Evolutionary conservation across 1,139 yeast genomes (phyloP).

Genomic region (Zygosaccharomyces sapae): DNA sequence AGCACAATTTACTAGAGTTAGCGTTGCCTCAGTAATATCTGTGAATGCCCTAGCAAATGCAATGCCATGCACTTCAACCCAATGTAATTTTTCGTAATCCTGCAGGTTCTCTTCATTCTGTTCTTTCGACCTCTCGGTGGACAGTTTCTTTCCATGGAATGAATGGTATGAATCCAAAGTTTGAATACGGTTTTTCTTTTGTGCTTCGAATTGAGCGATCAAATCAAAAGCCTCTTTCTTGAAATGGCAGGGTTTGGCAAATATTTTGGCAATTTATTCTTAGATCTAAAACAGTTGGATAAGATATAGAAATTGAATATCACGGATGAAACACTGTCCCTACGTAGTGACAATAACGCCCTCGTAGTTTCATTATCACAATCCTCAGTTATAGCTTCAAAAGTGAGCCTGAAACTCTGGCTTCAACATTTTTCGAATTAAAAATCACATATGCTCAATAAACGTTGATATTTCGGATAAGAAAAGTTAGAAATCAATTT

Average conservation of each 20-base stretch:
- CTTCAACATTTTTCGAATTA: conserved; percentile 45
- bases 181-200: conserved; percentile 10
- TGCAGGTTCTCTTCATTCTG: conserved; percentile 12
- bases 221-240: conserved; percentile 44
- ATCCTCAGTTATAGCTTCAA: conserved; percentile 46
- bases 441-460: conserved; percentile 40
- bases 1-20: conserved; percentile 38
- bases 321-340: conserved; percentile 47
- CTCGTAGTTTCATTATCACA: conserved; percentile 38
- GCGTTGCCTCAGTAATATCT: conserved; percentile 43
- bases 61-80: conserved; percentile 48
- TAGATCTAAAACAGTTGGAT: conserved; percentile 42
- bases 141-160: background rate
- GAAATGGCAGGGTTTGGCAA: conserved; percentile 45
- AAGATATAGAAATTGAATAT: conserved; percentile 42
- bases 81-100: conserved; percentile 37
- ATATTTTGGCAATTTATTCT: conserved; percentile 41
- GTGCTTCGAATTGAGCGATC: conserved; percentile 36
- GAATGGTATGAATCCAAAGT: conserved; percentile 5
- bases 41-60: conserved; percentile 49
- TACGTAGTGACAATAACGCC: conserved; percentile 41
- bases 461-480: conserved; percentile 28
- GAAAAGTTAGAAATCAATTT: conserved; percentile 34
- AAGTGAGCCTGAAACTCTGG: conserved; percentile 46
- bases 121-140: conserved; percentile 2